These are phyloP conservation scores for Bertia moriformis DNA, from an alignment of 2,329 filamentous ascomycete species.

Conservation along the genomic window DNA sequence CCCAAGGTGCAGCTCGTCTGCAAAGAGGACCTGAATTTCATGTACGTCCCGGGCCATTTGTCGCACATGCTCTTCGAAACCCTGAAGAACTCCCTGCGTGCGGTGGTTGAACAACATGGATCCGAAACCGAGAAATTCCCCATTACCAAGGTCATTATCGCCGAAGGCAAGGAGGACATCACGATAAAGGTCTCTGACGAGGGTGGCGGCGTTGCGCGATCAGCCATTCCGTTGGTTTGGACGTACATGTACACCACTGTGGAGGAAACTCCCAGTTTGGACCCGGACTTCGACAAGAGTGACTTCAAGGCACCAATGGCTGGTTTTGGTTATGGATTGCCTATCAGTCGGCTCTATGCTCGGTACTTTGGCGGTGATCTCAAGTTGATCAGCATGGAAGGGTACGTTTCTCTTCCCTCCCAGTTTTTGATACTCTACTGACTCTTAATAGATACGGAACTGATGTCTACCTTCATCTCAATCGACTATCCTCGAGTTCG, in stretches of 20 bases:
- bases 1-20: slow-evolving; percentile 94
- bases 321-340: slow-evolving; percentile 92
- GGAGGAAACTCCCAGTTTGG: slow-evolving; percentile 82
- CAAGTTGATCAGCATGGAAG: slow-evolving; percentile 98
- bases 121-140: slow-evolving; percentile 93
- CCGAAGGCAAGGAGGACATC: slow-evolving; percentile 95
- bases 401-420: slow-evolving; percentile 42
- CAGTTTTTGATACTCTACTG: no score
- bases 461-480: slow-evolving; percentile 94
- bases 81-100: slow-evolving; percentile 91
- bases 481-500: slow-evolving; percentile 84
- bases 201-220: slow-evolving; percentile 85
- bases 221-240: slow-evolving; percentile 93
- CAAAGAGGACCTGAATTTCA: slow-evolving; percentile 87
- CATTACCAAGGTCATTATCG: slow-evolving; percentile 91
- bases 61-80: slow-evolving; percentile 99
- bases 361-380: slow-evolving; percentile 94
- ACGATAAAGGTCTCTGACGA: slow-evolving; percentile 98
- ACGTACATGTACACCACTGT: slow-evolving; percentile 99
- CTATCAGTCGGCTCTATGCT: slow-evolving; percentile 85
- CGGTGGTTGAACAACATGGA: slow-evolving; percentile 88
- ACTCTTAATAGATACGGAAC: slow-evolving; percentile 67
- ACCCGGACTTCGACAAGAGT: slow-evolving; percentile 96
- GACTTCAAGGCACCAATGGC: slow-evolving; percentile 99
- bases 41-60: slow-evolving; percentile 98